These are phyloP conservation scores for Phytophthora melonis DNA, from an alignment of 352 stramenopile genomes.

Conservation along the genomic window DNA sequence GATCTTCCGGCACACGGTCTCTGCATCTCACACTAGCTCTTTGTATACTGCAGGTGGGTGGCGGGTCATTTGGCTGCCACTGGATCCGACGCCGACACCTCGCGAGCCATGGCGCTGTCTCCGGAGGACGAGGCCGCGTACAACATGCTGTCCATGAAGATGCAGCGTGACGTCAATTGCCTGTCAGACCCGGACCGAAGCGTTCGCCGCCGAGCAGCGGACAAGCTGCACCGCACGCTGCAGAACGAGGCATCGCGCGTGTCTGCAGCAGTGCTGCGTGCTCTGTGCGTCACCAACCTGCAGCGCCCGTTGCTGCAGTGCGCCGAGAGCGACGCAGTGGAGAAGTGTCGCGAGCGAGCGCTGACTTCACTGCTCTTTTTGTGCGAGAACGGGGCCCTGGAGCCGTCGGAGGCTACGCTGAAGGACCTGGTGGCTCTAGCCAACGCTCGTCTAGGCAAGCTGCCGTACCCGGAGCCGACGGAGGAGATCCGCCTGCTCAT, in stretches of 20 bases:
- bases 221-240: conserved; percentile 73
- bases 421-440: conserved; percentile 62
- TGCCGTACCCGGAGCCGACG: conserved; percentile 81
- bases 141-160: conserved; percentile 77
- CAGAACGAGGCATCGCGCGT: conserved; percentile 53
- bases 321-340: conserved; percentile 60
- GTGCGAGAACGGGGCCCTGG: conserved; percentile 56
- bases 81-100: conserved; percentile 17
- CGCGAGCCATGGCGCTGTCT: conserved; percentile 51
- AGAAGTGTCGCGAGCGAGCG: conserved; percentile 83
- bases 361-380: conserved; percentile 70
- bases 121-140: conserved; percentile 60
- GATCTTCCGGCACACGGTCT: conserved; percentile 29
- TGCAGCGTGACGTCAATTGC: conserved; percentile 88
- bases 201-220: conserved; percentile 73
- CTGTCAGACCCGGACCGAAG: conserved; percentile 73
- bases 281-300: conserved; percentile 56
- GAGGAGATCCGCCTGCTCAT: conserved; percentile 85
- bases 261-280: conserved; percentile 45
- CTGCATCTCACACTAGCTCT: conserved; percentile 23
- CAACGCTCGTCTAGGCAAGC: conserved; percentile 67
- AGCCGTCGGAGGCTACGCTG: conserved; percentile 48
- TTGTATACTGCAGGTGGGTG: conserved; percentile 25
- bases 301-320: conserved; percentile 60
- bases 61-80: conserved; percentile 24